Evolutionary conservation across 2,329 filamentous ascomycete genomes (phyloP), one percentile per base, ranked within the genome.

Genomic region (Pyricularia grisea): DNA sequence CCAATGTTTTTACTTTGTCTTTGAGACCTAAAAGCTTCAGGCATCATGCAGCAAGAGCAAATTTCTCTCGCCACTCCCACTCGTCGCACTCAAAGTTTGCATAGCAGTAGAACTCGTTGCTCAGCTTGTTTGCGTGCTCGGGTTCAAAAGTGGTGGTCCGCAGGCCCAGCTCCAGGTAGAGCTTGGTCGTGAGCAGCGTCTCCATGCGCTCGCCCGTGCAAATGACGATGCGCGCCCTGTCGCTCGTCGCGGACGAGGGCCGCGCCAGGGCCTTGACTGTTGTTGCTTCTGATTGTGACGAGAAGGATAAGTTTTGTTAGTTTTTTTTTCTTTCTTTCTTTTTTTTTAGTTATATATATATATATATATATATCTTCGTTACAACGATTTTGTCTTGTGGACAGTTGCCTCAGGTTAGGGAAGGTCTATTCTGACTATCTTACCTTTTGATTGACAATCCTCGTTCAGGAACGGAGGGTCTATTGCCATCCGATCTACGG

Each of bases 131-230:
- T n/a, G 86, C 83, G 74, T 94, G 92, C 71, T 83, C 81, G 4
- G 89, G 88, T 74, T 89, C 86, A 75, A 89, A 93, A 0, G 85
- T 87, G 0, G 91, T 94, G 4, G 88, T 88, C 68, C 77, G 80
- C 31, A 90, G 78, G 1, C 88, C 88, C 42, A 88, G 80, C 64
- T 87, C 83, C 65, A 81, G 80, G 77, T 94, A 94, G n/a, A 94
- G 80, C 76, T 87, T 90, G 14, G 73, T 77, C 30, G 74, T 78
- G 20, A 93, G 83, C 17, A 93, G 79, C 1, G 75, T 71, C 70
- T 87, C 84, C 90, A 94, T 92, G 65, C 91, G 84, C 79, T 94
- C 92, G 69, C 92, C 92, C 0, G 92, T 95, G 77, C 89, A 92
- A 31, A 91, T 81, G 67, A 94, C 85, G 68, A 93, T 73, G 4